Evolutionary conservation across 176 grass and related monocot species (phyloP).

Genomic region (Carex myosuroides): DNA sequence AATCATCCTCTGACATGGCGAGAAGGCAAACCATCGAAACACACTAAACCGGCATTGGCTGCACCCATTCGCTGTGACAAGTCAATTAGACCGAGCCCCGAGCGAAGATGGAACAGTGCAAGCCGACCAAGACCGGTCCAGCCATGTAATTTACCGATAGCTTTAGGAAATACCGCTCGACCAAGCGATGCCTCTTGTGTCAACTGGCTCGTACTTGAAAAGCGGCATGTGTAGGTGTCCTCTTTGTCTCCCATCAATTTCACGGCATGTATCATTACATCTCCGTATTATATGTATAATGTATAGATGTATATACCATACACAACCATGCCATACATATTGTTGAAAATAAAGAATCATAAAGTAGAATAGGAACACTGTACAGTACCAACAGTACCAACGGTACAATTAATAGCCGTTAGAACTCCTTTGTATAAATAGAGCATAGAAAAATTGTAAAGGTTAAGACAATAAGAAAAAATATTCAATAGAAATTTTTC

Average conservation of each 20-base stretch:
- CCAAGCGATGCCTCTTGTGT: neutral
- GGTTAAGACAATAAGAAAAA: too few species aligned
- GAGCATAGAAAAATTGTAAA: too few species aligned
- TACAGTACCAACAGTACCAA: too few species aligned
- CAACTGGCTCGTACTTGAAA: too few species aligned
- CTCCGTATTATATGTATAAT: constrained; percentile 28
- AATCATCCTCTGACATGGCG: constrained; percentile 94
- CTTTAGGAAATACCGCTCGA: constrained; percentile 62
- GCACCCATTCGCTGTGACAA: constrained; percentile 49
- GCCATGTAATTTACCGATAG: constrained; percentile 90
- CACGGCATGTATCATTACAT: constrained; percentile 86
- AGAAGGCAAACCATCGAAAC: constrained; percentile 75
- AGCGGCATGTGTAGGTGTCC: neutral
- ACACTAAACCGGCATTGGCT: constrained; percentile 82
- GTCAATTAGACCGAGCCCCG: constrained; percentile 45
- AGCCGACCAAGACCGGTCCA: constrained; percentile 54
- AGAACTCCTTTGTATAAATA: too few species aligned
- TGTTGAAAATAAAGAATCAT: too few species aligned
- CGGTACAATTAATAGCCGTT: too few species aligned
- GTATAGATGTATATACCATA: too few species aligned
- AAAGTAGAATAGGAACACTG: too few species aligned
- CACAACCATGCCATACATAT: too few species aligned
- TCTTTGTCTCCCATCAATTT: constrained; percentile 34
- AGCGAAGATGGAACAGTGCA: constrained; percentile 59
- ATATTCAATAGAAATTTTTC: too few species aligned